phyloP scores from a whole-genome alignment of 768 basidiomycete species.

The Russula emetica region DNA sequence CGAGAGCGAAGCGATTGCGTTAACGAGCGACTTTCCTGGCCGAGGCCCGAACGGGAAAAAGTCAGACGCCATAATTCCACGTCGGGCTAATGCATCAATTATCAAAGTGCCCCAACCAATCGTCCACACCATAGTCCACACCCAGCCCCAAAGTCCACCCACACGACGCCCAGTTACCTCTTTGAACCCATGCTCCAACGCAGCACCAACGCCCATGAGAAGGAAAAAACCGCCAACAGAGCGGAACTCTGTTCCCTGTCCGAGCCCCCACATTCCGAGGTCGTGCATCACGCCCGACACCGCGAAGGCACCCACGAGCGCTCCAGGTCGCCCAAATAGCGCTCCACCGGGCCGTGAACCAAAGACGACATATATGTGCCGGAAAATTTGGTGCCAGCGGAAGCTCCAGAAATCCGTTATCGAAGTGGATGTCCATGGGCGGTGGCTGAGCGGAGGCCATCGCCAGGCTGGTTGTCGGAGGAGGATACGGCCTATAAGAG shows the following conservation, averaged over 20 bases:
- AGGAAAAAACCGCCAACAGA: conserved; percentile 52
- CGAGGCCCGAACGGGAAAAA: not conserved
- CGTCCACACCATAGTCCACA: conserved; percentile 52
- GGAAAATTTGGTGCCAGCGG: conserved; percentile 41
- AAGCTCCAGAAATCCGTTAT: conserved; percentile 39
- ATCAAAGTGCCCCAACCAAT: conserved; percentile 38
- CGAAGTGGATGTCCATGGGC: conserved; percentile 39
- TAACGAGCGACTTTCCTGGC: conserved; percentile 10
- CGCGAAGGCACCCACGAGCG: conserved; percentile 54
- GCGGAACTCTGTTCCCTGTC: conserved; percentile 45
- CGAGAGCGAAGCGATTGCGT: not conserved
- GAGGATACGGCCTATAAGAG: conserved; percentile 32
- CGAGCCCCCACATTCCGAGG: conserved; percentile 56
- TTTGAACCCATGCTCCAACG: conserved; percentile 48
- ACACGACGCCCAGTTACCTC: conserved; percentile 43
- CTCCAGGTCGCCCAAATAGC: conserved; percentile 46
- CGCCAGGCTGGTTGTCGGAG: conserved; percentile 33
- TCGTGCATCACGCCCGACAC: conserved; percentile 58
- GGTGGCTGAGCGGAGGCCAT: conserved; percentile 39
- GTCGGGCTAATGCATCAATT: conserved; percentile 23
- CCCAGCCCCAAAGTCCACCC: conserved; percentile 45
- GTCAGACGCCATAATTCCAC: conserved; percentile 14
- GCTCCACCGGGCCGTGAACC: conserved; percentile 36
- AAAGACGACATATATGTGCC: conserved; percentile 33
- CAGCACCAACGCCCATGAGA: conserved; percentile 50